Base-by-base conservation (phyloP, 306 rosid species). In the Cercis canadensis region DNA sequence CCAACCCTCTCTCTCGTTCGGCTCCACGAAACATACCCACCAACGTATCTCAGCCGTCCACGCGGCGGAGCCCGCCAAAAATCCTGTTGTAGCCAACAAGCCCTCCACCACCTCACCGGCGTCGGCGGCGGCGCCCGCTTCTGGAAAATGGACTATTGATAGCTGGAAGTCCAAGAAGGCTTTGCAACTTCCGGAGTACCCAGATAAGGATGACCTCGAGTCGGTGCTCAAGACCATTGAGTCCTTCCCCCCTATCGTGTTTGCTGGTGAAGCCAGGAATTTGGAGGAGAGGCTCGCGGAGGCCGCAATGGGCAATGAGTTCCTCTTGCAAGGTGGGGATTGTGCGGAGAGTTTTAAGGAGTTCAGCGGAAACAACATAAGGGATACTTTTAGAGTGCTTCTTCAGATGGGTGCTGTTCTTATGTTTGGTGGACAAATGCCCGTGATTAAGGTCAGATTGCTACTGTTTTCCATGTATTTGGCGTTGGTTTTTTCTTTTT, bases 301-400 rank as follows among this genome's bases (percentile, higher is more conserved):
- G 50, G 96, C 96, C 0, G 92, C 96, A 15, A 57, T 82, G 83
- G 96, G 96, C 0, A 89, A 84, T 15, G 96, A 92, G 11, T 89
- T 89, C 21, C 83, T 89, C 9, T 74, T 89, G 72, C 89, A 89
- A 44, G 96, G 96, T 9, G 96, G 92, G 7, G 94, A 88, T 56
- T 87, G 92, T 11, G 92, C 92, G 0, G 92, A 87, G 87, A 87
- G 92, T 67, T 86, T 89, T 78, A 89, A 89, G 82, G 96, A 89
- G 86, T 89, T 89, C 56, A 84, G 89, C 17, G 96, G 82, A 5
- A 89, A 89, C 24, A 69, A 89, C 55, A 89, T 89, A 5, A 80
- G 96, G 81, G 95, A 88, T 32, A 86, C 94, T 3, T 88, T 86
- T 60, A 81, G 90, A 70, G 65, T 88, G 21, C 74, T 88, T 37